phyloP scores from a whole-genome alignment of 2,329 filamentous ascomycete species.

The Botryotinia convoluta region DNA sequence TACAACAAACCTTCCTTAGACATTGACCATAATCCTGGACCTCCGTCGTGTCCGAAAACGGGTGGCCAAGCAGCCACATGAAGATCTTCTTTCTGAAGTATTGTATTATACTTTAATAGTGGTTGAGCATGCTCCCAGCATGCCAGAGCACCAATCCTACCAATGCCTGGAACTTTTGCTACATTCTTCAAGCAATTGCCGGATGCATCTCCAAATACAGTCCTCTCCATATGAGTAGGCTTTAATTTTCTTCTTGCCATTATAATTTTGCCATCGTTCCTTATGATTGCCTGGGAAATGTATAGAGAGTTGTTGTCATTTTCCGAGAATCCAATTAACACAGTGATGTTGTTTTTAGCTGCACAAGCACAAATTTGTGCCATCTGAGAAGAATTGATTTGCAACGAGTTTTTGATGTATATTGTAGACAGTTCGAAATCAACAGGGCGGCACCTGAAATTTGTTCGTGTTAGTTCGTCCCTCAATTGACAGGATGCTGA shows the following conservation, averaged over 20 bases:
- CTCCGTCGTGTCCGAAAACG: constrained; percentile 50
- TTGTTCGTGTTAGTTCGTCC: not conserved
- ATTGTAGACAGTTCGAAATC: not conserved
- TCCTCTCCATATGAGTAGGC: constrained; percentile 44
- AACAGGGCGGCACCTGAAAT: not conserved
- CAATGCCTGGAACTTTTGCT: constrained; percentile 46
- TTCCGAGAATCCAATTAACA: constrained; percentile 49
- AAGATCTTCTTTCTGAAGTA: constrained; percentile 49
- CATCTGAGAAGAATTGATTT: constrained; percentile 44
- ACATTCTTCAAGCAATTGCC: constrained; percentile 54
- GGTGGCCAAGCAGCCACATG: constrained; percentile 55
- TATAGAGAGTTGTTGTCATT: constrained; percentile 45
- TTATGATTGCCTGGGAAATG: constrained; percentile 51
- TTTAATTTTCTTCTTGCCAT: constrained; percentile 47
- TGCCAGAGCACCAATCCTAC: constrained; percentile 51
- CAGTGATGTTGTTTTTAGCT: constrained; percentile 45
- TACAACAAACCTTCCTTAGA: constrained; percentile 30
- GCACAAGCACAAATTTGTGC: constrained; percentile 44
- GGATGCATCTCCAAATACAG: constrained; percentile 53
- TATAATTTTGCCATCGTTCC: constrained; percentile 42
- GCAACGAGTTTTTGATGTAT: constrained; percentile 36
- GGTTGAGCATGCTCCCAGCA: constrained; percentile 53
- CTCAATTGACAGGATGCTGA: not conserved
- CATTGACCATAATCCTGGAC: constrained; percentile 27
- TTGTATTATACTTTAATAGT: constrained; percentile 50